A percentile compares a stretch with the other conserved stretches of the same genome.
phyloP scores from a whole-genome alignment of 306 rosid species.

The Phaseolus lunatus region DNA sequence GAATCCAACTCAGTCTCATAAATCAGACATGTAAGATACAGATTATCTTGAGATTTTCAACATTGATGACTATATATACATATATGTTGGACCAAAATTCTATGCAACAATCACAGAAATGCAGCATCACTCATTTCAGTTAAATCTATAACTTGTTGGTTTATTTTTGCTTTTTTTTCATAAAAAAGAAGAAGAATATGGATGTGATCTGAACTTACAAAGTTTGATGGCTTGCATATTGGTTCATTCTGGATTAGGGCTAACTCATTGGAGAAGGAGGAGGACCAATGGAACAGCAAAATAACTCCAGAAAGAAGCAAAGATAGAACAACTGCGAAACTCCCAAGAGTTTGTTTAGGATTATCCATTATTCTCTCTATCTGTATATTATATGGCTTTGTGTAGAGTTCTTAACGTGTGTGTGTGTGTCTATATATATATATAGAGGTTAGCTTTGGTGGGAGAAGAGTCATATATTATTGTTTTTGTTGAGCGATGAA shows the following conservation, averaged over 20 bases:
- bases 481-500: too few relatives aligned
- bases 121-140: too few relatives aligned
- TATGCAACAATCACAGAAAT: too few relatives aligned
- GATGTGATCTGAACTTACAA: slow-evolving; percentile 41
- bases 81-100: too few relatives aligned
- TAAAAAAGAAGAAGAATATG: background rate
- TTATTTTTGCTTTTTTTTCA: too few relatives aligned
- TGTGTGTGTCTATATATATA: background rate
- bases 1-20: too few relatives aligned
- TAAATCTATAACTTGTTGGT: too few relatives aligned
- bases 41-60: too few relatives aligned
- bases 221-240: slow-evolving; percentile 17
- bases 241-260: background rate
- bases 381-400: background rate
- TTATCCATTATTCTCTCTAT: slow-evolving; percentile 41
- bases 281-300: slow-evolving; percentile 49
- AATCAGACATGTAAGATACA: too few relatives aligned
- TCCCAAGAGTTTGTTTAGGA: slow-evolving; percentile 35
- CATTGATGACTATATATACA: too few relatives aligned
- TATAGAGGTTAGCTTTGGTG: background rate
- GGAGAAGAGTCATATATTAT: background rate
- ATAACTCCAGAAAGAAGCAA: slow-evolving; percentile 51
- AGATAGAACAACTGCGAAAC: slow-evolving; percentile 32
- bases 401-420: too few relatives aligned
- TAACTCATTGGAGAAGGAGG: slow-evolving; percentile 44